Conservation (phyloP, 2,329 filamentous ascomycete species). For the Penicillium digitatum region DNA sequence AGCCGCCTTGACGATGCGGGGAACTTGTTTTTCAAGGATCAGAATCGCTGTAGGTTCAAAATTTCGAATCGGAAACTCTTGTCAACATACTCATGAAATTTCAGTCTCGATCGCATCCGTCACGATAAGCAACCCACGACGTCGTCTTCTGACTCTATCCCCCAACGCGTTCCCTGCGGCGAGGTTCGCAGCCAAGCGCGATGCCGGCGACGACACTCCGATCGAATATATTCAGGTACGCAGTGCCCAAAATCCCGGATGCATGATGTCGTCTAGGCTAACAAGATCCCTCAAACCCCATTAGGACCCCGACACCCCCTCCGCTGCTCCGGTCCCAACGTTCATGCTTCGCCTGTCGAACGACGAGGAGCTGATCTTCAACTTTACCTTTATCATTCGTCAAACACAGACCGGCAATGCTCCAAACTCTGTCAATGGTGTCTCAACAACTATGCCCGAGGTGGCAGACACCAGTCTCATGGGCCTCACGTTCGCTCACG, state of each 20-base stretch:
- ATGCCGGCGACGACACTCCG: slow-evolving; percentile 67
- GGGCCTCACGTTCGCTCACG: slow-evolving; percentile 88
- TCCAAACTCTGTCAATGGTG: slow-evolving; percentile 52
- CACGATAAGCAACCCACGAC: slow-evolving; percentile 72
- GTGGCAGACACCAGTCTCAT: slow-evolving; percentile 71
- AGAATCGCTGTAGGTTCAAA: slow-evolving; percentile 69
- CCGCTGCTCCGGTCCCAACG: slow-evolving; percentile 50
- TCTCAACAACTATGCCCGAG: slow-evolving; percentile 50
- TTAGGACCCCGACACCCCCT: slow-evolving; percentile 70
- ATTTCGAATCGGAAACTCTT: slow-evolving; percentile 1
- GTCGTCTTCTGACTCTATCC: slow-evolving; percentile 70
- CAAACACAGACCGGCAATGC: slow-evolving; percentile 47
- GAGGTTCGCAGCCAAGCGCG: slow-evolving; percentile 68
- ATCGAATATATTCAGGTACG: slow-evolving; percentile 88
- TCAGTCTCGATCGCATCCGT: slow-evolving; percentile 84
- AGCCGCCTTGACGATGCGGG: slow-evolving; percentile 79
- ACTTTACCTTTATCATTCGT: slow-evolving; percentile 80
- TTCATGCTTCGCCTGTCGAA: slow-evolving; percentile 85
- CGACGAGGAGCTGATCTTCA: slow-evolving; percentile 89
- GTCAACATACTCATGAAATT: slow-evolving; percentile 12
- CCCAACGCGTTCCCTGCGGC: slow-evolving; percentile 87
- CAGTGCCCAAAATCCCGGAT: slow-evolving; percentile 12
- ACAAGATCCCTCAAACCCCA: slow-evolving; percentile 3
- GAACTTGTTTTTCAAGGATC: slow-evolving; percentile 81
- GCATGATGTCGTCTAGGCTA: slow-evolving; percentile 2